Conservation (phyloP, 331 rosid genomes). For the Pyrus hybrid region DNA sequence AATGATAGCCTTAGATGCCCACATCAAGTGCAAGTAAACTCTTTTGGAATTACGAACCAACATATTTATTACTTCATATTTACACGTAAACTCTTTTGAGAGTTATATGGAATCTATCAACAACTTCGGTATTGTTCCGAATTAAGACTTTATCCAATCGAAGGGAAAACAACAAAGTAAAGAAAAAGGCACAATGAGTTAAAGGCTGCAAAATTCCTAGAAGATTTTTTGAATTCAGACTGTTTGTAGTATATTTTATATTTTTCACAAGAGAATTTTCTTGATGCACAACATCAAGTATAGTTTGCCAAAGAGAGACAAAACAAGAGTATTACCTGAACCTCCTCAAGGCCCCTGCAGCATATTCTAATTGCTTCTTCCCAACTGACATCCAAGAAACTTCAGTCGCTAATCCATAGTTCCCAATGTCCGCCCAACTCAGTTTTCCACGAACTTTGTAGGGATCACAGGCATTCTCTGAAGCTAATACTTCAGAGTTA, state of each 20-base stretch:
- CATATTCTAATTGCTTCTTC: constrained; percentile 68
- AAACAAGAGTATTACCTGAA: constrained; percentile 37
- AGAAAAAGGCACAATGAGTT: not conserved
- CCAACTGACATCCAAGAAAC: constrained; percentile 92
- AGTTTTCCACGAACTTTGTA: constrained; percentile 57
- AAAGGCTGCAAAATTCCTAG: not conserved
- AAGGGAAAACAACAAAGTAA: not conserved
- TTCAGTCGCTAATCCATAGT: constrained; percentile 54
- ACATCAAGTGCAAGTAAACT: not conserved
- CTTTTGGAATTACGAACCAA: not conserved
- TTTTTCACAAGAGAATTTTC: not conserved
- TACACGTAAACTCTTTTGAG: not conserved
- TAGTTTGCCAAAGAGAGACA: not conserved
- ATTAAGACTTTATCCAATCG: not conserved
- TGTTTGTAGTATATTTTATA: not conserved
- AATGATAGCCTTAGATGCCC: not conserved
- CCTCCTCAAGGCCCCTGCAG: constrained; percentile 63
- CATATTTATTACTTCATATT: not conserved
- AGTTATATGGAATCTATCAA: not conserved
- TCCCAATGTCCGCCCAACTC: constrained; percentile 65
- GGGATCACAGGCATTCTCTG: constrained; percentile 54
- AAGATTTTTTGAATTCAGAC: not conserved
- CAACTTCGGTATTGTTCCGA: not conserved
- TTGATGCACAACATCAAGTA: not conserved
- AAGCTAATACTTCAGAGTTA: constrained; percentile 50